These are phyloP conservation scores for Lichtheimia hyalospora DNA, from an alignment of 371 early-diverging fungal species.

Conservation along the genomic window DNA sequence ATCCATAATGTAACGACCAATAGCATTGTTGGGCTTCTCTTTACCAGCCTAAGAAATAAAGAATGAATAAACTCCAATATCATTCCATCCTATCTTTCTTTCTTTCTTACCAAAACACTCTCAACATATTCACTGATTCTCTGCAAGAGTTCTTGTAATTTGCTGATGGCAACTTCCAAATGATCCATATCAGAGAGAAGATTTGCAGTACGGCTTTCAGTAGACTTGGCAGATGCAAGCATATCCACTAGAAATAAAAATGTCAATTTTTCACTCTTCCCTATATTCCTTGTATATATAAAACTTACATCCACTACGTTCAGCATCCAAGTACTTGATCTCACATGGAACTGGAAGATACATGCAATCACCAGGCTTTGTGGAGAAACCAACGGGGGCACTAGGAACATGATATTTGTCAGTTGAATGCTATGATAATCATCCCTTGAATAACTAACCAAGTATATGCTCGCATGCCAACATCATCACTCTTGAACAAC, in stretches of 20 bases:
- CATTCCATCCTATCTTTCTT: too few relatives aligned
- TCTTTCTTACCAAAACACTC: conserved; percentile 66
- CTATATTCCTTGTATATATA: background rate
- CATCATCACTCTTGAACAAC: conserved; percentile 60
- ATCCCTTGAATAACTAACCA: conserved; percentile 48
- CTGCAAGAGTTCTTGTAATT: conserved; percentile 84
- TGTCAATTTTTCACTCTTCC: background rate
- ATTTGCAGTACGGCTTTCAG: conserved; percentile 56
- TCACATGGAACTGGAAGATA: conserved; percentile 88
- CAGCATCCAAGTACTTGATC: conserved; percentile 86
- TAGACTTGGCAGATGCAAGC: conserved; percentile 69
- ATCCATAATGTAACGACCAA: conserved; percentile 94
- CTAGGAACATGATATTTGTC: conserved; percentile 25
- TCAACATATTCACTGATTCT: conserved; percentile 84
- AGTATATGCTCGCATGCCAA: conserved; percentile 78
- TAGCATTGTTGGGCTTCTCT: conserved; percentile 71
- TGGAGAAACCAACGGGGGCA: conserved; percentile 72
- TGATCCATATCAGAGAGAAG: conserved; percentile 88
- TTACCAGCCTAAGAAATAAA: conserved; percentile 46
- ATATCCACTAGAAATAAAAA: conserved; percentile 62
- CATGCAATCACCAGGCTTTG: conserved; percentile 73
- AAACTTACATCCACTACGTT: conserved; percentile 82
- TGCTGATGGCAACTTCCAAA: conserved; percentile 76
- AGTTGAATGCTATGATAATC: background rate
- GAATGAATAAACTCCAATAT: background rate